phyloP scores from a whole-genome alignment of 1,284 basidiomycete genomes.

The Rhodotorula glutinis region DNA sequence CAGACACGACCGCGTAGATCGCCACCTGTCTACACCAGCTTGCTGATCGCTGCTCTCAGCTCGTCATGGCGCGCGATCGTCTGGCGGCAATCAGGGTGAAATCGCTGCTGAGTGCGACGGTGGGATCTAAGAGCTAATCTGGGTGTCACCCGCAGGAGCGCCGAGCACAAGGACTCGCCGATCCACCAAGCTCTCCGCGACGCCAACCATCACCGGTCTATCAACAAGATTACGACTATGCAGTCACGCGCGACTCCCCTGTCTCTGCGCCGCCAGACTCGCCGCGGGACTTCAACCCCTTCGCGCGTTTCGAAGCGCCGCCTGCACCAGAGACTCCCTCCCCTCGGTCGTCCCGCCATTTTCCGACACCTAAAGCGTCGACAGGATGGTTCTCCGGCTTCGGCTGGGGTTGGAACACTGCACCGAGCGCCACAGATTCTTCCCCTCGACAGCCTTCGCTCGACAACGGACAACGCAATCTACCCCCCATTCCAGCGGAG shows the following conservation, averaged over 20 bases:
- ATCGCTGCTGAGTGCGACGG: too few relatives aligned
- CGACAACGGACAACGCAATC: not conserved
- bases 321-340: not conserved
- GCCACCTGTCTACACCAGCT: too few relatives aligned
- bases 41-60: too few relatives aligned
- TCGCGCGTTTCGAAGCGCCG: not conserved
- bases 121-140: too few relatives aligned
- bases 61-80: conserved; percentile 31
- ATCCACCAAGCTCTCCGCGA: not conserved
- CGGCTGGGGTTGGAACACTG: not conserved
- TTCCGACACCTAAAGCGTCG: not conserved
- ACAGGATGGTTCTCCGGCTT: not conserved
- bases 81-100: conserved; percentile 31
- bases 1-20: too few relatives aligned
- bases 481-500: not conserved
- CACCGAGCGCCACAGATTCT: not conserved
- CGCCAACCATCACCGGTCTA: not conserved
- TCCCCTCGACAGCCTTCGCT: not conserved
- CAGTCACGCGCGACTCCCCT: not conserved
- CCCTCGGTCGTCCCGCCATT: not conserved
- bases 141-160: too few relatives aligned
- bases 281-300: conserved; percentile 12
- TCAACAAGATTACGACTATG: not conserved
- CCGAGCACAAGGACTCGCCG: not conserved
- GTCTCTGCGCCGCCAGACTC: not conserved